Conservation (phyloP, 2,329 filamentous ascomycete species). For the Drechslerella dactyloides region DNA sequence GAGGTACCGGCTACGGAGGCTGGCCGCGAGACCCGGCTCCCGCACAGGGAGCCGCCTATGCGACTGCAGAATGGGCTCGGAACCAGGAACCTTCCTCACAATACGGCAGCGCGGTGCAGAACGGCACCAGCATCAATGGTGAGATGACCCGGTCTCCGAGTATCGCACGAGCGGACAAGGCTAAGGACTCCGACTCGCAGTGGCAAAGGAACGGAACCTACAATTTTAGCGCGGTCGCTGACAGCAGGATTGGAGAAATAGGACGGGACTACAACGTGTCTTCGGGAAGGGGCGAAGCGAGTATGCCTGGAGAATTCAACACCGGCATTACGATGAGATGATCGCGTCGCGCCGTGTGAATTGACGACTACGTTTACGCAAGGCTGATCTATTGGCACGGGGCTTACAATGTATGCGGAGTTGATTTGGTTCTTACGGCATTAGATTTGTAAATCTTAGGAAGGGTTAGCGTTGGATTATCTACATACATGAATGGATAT, state of each 20-base stretch:
- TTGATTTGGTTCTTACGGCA: no score
- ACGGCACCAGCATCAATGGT: background rate
- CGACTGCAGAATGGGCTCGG: background rate
- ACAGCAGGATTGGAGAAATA: background rate
- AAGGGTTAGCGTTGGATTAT: no score
- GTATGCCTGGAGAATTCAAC: background rate
- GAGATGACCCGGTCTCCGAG: background rate
- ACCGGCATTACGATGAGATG: background rate
- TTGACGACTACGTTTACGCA: no score
- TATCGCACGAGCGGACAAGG: background rate
- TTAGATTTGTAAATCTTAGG: no score
- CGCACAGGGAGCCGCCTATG: slow-evolving; percentile 1
- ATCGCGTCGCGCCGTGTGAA: background rate
- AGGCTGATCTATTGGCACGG: no score
- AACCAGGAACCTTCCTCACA: background rate
- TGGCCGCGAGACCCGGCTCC: background rate
- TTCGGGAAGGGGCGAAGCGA: background rate
- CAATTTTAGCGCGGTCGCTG: background rate
- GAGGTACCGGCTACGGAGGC: background rate
- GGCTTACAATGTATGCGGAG: no score
- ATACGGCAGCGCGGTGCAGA: background rate
- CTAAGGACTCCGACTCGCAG: background rate
- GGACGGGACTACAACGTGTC: background rate
- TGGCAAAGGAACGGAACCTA: slow-evolving; percentile 2
- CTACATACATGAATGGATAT: no score